Evolutionary conservation across 169 alveolate species (phyloP), one percentile per base, ranked within the genome.

Genomic region (Plasmodium inui): DNA sequence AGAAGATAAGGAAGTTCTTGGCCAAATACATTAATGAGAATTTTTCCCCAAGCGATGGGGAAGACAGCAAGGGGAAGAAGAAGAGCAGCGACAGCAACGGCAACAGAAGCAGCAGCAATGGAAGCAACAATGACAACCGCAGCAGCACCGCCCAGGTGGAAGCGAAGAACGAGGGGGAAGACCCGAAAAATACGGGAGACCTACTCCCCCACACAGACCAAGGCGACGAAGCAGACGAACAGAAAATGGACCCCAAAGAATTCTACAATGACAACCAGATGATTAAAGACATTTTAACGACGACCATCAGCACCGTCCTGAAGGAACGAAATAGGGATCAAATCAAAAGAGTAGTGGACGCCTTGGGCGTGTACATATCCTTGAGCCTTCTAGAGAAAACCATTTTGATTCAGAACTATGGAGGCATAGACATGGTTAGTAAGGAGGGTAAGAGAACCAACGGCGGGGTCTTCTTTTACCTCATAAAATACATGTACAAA

Each of bases 391-490:
- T 95, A 46, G 98, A 96, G 73, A 92, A 95, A 73, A 94, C 98
- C 14, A 95, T 97, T 94, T 95, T 95, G 90, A 92, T 97, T 26
- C 98, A 97, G 82, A 95, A 96, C 80, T 93, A 92, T 76, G 99
- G 99, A 0, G 99, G 99, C 7, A 96, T 97, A 92, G 74, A 96
- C 83, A 94, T 97, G 32, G 97, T 97, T 6, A 98, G 97, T 82
- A 97, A 98, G 30, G 84, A 95, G 73, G 95, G 99, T 19, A 96
- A 94, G 80, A 96, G 98, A 73, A 98, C 98, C 9, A 95, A 97
- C 2, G 99, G 99, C 1, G 99, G 99, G 0, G 97, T 98, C 30
- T 98, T 98, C 89, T 98, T 97, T 93, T 95, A 97, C 72, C 93
- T 98, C 28, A 93, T 98, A 82, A 95, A 96, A 57, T 97, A 98